These are phyloP conservation scores for Candida sp. DNA, from an alignment of 1,139 yeast species.

Conservation along the genomic window DNA sequence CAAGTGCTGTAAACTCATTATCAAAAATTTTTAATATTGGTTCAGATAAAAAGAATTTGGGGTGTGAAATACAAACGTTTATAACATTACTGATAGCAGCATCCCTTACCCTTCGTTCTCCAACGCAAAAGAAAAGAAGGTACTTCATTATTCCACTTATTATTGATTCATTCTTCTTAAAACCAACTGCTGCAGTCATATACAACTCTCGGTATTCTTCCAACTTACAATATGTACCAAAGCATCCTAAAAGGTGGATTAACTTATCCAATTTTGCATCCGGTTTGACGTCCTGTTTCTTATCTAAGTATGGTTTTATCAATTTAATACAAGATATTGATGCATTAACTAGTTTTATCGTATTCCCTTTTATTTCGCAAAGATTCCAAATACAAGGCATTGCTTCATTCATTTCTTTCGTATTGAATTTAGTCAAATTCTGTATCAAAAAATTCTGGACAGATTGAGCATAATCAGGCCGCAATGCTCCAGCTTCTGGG, in stretches of 20 bases:
- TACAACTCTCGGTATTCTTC: constrained; percentile 44
- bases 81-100: constrained; percentile 58
- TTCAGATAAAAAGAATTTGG: constrained; percentile 57
- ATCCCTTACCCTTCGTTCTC: constrained; percentile 28
- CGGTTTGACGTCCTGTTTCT: constrained; percentile 12
- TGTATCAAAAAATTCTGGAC: constrained; percentile 52
- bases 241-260: constrained; percentile 60
- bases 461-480: constrained; percentile 47
- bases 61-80: constrained; percentile 55
- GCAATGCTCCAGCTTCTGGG: constrained; percentile 38
- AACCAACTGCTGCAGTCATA: constrained; percentile 32
- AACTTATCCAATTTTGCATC: constrained; percentile 55
- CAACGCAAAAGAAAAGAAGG: constrained; percentile 47
- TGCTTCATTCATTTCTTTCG: constrained; percentile 62
- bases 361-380: constrained; percentile 42
- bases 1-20: constrained; percentile 33
- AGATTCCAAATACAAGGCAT: constrained; percentile 65
- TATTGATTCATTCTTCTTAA: constrained; percentile 51
- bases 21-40: constrained; percentile 55
- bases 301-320: constrained; percentile 40
- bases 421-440: constrained; percentile 55
- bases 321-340: constrained; percentile 55
- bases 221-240: constrained; percentile 66
- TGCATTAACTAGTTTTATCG: constrained; percentile 53
- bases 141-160: constrained; percentile 54